Base-by-base conservation (phyloP, 2,329 filamentous ascomycete genomes). In the Aureobasidium sp. region DNA sequence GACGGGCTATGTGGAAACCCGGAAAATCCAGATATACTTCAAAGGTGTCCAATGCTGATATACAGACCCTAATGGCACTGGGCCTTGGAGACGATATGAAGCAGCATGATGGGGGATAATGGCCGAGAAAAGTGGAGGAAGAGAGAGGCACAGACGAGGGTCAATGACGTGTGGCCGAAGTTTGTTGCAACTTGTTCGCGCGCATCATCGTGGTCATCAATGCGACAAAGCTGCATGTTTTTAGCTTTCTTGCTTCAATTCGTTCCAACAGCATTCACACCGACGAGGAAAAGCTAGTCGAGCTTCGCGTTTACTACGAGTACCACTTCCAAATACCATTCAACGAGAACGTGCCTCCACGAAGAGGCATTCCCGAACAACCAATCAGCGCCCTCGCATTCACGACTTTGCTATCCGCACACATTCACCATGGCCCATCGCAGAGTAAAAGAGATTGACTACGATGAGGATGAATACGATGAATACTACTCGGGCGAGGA, bases 391-490 rank as follows among this genome's bases (percentile, higher is more conserved):
- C 37, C 9, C 25, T 41, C 36, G 50, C 34, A 41, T 41, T 8
- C 51, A 10, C 25, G 34, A 41, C 34, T 11, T 39, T 11, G 25
- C 50, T 53, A n/a, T 21, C 3, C 5, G 8, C 21, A 57, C 41
- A 57, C 53, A 27, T 21, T 4, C n/a, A 25, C 25, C 36, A 62
- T 62, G 60, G 50, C 60, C 1, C 69, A 73, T 63, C 76, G 76
- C 47, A 73, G 78, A 67, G 73, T 77, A 57, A 78, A 79, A 66
- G 77, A 77, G 59, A 68, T 80, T 42, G 74, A 71, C 61, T 79
- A 78, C 66, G 77, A 80, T 54, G 77, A 77, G 32, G 79, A 81
- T 64, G 82, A 84, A 65, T 64, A 80, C 14, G 79, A 82, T 57
- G 79, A 81, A 5, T 79, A 82, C 54, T 79, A 81, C 14, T 69